Evolutionary conservation across 345 rosid genomes (phyloP), one percentile per base, ranked within the genome.

Genomic region (Triadica sebifera): DNA sequence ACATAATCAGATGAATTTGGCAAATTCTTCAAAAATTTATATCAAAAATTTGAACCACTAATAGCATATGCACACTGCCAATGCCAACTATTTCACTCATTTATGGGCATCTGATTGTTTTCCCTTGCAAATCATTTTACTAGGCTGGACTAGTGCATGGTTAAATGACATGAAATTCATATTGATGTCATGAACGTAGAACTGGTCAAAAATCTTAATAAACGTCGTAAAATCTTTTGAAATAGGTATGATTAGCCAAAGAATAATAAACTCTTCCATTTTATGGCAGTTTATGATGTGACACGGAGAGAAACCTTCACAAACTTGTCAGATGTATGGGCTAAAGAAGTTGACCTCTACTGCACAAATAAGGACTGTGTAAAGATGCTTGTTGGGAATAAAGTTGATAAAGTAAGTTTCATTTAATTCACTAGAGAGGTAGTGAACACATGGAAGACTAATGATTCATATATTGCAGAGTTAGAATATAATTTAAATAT

Each of bases 351-450:
- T 73, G 97, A 89, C 70, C 93, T 94, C 55, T 89, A 87, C 68
- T 89, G 90, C 20, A 89, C 95, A 20, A 91, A 90, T 81, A 92
- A 79, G 77, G 87, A 90, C 69, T 92, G 98, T 75, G 86, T 94
- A 70, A 92, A 88, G 90, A 88, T 94, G 88, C 97, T 94, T 22
- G 98, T 94, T 51, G 98, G 97, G 29, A 94, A 94, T 81, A 91
- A 94, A 91, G 95, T 94, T 49, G 98, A 94, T 69, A 84, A 78
- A 79, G 98, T 92, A 83, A 83, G 91, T 77, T 73, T 12, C 61
- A 17, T 3, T 57, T 75, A 19, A 22, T 60, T 70, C 67, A 20
- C 46, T 39, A 67, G 72, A 43, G 37, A 67, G n/a, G 22, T 12
- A 19, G 4, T 46, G 53, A 29, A 15, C 9, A 12, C 61, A 52